A percentile compares a stretch with the other conserved stretches of the same genome.
Conservation (phyloP, 1,139 yeast genomes). For the Saccharomyces hybrid region DNA sequence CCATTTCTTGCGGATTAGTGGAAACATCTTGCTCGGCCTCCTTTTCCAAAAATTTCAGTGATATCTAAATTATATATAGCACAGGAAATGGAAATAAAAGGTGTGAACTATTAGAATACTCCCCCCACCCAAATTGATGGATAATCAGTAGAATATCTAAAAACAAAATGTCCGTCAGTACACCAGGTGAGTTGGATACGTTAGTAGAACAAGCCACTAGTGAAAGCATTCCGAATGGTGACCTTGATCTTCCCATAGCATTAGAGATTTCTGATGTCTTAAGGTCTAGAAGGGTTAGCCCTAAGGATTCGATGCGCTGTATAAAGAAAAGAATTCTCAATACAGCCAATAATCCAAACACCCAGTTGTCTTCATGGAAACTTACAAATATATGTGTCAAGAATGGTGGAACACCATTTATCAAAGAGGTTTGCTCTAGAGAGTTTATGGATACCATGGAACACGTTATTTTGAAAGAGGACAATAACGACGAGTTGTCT, state of each 20-base stretch:
- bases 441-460: conserved; percentile 78
- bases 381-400: conserved; percentile 81
- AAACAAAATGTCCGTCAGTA: conserved; percentile 8
- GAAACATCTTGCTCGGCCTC: background rate
- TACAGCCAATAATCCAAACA: conserved; percentile 62
- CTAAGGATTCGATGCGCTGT: conserved; percentile 79
- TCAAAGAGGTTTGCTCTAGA: conserved; percentile 69
- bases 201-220: conserved; percentile 75
- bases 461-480: conserved; percentile 30
- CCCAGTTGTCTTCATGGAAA: conserved; percentile 64
- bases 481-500: conserved; percentile 47
- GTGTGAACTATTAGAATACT: background rate
- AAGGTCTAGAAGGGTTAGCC: conserved; percentile 68
- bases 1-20: background rate
- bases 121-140: background rate
- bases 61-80: background rate
- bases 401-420: conserved; percentile 84
- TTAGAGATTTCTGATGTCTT: conserved; percentile 85
- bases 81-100: background rate
- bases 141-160: background rate
- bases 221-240: conserved; percentile 87
- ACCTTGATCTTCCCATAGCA: conserved; percentile 61
- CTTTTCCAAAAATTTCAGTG: background rate
- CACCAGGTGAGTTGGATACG: conserved; percentile 45
- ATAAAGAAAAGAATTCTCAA: conserved; percentile 65